Evolutionary conservation across 768 basidiomycete genomes (phyloP).

Genomic region (Termitomyces titanicus): DNA sequence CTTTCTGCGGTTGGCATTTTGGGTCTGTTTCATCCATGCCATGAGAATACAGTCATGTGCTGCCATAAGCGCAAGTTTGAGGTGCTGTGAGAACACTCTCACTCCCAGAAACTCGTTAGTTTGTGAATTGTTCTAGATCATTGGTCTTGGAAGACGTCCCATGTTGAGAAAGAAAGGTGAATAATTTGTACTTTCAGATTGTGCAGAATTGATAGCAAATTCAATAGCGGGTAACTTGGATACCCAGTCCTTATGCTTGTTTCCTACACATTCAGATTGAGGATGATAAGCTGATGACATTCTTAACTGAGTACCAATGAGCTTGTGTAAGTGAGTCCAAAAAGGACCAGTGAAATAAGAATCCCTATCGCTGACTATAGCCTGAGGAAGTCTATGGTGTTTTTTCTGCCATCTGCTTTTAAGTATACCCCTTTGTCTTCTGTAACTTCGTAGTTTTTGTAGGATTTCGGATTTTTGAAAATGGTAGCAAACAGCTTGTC

Average conservation of each 20-base stretch:
- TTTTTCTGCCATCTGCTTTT: neutral
- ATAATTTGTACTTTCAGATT: neutral
- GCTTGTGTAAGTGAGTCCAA: constrained; percentile 29
- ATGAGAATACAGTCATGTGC: too few relatives aligned
- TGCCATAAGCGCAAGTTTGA: neutral
- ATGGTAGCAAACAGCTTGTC: neutral
- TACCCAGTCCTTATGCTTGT: neutral
- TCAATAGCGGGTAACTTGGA: neutral
- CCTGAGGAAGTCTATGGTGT: constrained; percentile 4
- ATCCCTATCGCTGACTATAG: constrained; percentile 9
- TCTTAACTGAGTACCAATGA: constrained; percentile 19
- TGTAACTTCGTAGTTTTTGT: neutral
- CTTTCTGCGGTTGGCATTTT: neutral
- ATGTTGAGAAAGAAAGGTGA: neutral
- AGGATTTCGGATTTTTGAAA: neutral
- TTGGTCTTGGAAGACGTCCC: neutral
- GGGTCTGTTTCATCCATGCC: neutral
- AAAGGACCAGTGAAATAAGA: constrained; percentile 25
- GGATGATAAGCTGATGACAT: constrained; percentile 12
- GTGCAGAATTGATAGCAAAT: neutral
- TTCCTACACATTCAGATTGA: neutral
- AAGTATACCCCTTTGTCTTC: neutral
- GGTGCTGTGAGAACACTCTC: neutral
- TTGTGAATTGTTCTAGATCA: constrained; percentile 14
- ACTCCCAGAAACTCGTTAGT: neutral